Evolutionary conservation across 352 stramenopile genomes (phyloP), one percentile per base, ranked within the genome.

Genomic region (Pilasporangium apinafurcum): DNA sequence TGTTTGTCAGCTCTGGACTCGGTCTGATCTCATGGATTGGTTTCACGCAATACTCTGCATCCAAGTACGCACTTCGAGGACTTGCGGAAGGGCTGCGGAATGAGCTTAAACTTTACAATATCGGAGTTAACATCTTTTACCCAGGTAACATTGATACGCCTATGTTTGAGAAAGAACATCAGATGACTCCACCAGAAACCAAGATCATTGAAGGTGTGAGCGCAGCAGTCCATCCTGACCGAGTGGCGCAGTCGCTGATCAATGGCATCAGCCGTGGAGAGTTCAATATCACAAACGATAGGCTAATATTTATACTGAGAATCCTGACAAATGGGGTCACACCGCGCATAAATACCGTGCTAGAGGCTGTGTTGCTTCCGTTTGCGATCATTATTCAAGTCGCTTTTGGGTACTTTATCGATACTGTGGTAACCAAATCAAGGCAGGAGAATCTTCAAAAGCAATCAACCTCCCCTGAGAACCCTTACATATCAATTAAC

Each of bases 61-160:
- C 54, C 27, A 84, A 82, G 50, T 82, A 68, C 47, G 68, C 71
- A 21, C 38, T 82, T n/a, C 65, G 71, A 24, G 71, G 68, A 14
- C 51, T 82, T n/a, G 68, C 68, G 18, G 71, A 84, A 44, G 59
- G 60, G 14, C 42, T 84, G 27, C 68, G 63, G 29, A 79, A 81
- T 41, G 65, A 77, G 38, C 27, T 78, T 13, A 33, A 53, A 18
- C 37, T 68, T 31, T 65, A 60, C 54, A 42, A 66, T 28, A 67
- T 79, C 33, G 44, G 55, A 21, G 53, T 78, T 17, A 62, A 49
- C 31, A 46, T 68, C 30, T 75, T 71, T 43, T 73, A 68, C 44
- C 51, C 65, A 16, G 62, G 65, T 17, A 79, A 68, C 33, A 67
- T 79, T 14, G 67, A 81, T 31, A 81, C 65, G 25, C 55, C 56